These are phyloP conservation scores for Diophrys appendiculata DNA, from an alignment of 73 alveolate genomes.

Conservation along the genomic window DNA sequence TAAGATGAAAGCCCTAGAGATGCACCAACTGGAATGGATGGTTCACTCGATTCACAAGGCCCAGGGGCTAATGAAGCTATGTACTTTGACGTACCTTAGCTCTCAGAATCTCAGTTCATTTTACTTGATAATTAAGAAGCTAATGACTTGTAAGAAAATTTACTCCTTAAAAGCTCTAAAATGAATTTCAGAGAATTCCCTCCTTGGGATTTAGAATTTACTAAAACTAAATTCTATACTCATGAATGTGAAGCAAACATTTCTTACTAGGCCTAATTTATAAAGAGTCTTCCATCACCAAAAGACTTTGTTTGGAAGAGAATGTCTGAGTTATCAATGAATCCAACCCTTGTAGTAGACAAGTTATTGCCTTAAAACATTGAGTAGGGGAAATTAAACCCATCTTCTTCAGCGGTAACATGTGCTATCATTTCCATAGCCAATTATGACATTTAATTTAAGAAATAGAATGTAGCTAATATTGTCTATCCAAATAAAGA, in stretches of 20 bases:
- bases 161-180: constrained; percentile 20
- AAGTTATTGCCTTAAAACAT: constrained; percentile 30
- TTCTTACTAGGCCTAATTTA: constrained; percentile 1
- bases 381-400: constrained; percentile 11
- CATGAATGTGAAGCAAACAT: background rate
- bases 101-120: constrained; percentile 22
- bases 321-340: constrained; percentile 30
- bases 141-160: constrained; percentile 8
- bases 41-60: constrained; percentile 3
- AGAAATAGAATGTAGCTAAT: constrained; percentile 26
- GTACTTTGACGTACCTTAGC: constrained; percentile 53
- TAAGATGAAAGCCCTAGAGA: background rate
- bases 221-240: constrained; percentile 37
- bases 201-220: constrained; percentile 49
- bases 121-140: constrained; percentile 48
- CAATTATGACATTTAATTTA: constrained; percentile 47
- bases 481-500: constrained; percentile 49
- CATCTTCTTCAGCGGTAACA: constrained; percentile 24
- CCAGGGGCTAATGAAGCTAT: constrained; percentile 62
- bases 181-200: constrained; percentile 26
- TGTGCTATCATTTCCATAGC: constrained; percentile 57
- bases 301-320: constrained; percentile 26
- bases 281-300: background rate
- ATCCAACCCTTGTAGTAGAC: constrained; percentile 33
- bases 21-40: constrained; percentile 8